Percentiles rank a stretch among this genome's conserved stretches.
Evolutionary conservation across 2,329 filamentous ascomycete species (phyloP).

Genomic region (Cercospora citrullina): DNA sequence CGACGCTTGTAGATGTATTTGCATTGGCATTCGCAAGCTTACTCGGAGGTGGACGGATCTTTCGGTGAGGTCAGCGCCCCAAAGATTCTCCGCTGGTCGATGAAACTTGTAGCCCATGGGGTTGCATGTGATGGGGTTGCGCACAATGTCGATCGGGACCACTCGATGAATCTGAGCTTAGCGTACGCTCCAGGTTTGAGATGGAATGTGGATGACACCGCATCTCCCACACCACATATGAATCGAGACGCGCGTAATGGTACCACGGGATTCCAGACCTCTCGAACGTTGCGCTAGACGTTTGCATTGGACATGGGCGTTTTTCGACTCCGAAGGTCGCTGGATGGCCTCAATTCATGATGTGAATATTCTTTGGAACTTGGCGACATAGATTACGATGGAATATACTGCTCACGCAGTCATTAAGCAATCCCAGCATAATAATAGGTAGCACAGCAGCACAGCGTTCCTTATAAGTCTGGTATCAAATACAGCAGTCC

Average conservation of each 20-base stretch:
- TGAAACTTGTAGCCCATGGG: background rate
- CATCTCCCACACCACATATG: background rate
- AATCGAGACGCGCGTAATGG: background rate
- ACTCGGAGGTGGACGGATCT: background rate
- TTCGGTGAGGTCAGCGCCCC: background rate
- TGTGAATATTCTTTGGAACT: background rate
- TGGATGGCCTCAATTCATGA: background rate
- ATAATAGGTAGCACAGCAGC: background rate
- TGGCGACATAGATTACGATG: background rate
- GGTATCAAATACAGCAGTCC: background rate
- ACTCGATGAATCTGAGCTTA: background rate
- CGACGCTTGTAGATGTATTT: constrained; percentile 17
- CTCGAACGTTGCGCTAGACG: background rate
- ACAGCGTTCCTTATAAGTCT: background rate
- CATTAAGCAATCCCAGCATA: background rate
- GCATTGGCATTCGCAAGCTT: background rate
- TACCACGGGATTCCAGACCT: background rate
- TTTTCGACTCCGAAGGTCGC: background rate
- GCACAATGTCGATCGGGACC: background rate
- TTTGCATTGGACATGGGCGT: background rate
- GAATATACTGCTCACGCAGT: background rate
- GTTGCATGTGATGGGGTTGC: background rate
- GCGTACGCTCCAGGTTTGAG: background rate
- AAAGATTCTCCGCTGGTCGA: background rate
- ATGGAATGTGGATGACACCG: background rate